Evolutionary conservation across 495 filamentous ascomycete genomes (phyloP).

Genomic region (Xylaria cubensis): DNA sequence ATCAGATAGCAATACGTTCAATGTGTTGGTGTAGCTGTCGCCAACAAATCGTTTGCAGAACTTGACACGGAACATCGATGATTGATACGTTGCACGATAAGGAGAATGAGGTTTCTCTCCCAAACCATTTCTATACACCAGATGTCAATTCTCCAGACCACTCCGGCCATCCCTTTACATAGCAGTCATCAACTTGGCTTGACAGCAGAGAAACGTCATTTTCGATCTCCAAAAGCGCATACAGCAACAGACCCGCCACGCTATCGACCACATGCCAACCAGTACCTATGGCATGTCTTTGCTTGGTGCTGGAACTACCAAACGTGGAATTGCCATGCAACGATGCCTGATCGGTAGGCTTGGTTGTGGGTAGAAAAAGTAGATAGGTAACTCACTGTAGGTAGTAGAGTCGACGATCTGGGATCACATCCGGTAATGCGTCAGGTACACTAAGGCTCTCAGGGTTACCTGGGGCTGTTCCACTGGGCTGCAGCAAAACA

Average conservation of each 20-base stretch:
- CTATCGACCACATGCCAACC: conserved; percentile 20
- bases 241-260: conserved; percentile 2
- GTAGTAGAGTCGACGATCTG: not conserved
- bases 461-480: conserved; percentile 22
- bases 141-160: not conserved
- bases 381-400: not conserved
- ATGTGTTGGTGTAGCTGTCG: conserved; percentile 9
- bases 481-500: conserved; percentile 31
- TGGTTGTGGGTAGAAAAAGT: not conserved
- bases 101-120: conserved; percentile 3
- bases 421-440: conserved; percentile 9
- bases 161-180: not conserved
- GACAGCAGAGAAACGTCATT: conserved; percentile 11
- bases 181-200: conserved; percentile 3
- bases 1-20: conserved; percentile 11
- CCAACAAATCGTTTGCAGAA: conserved; percentile 16
- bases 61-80: conserved; percentile 13
- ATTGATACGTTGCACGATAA: conserved; percentile 9
- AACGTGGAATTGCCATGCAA: conserved; percentile 22
- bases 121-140: conserved; percentile 4
- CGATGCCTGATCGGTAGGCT: conserved; percentile 24
- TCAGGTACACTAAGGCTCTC: conserved; percentile 6
- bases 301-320: conserved; percentile 1
- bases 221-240: conserved; percentile 2
- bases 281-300: not conserved